phyloP scores from a whole-genome alignment of 164 flowering plant genomes.

The Taxillus chinensis region DNA sequence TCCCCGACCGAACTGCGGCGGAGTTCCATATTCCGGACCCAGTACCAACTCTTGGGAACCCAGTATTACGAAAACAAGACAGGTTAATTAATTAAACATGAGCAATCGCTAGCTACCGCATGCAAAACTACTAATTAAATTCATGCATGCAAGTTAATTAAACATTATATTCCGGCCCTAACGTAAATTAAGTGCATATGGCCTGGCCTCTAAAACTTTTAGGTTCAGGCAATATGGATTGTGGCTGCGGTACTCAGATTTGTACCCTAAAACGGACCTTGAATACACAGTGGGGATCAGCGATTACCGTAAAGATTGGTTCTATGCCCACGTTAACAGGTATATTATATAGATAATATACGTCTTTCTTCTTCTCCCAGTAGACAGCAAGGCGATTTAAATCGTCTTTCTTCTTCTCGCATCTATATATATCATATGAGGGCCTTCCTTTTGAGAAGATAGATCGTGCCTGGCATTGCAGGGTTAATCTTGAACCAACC shows the following conservation, averaged over 20 bases:
- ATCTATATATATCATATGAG: neutral
- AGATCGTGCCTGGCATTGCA: constrained; percentile 1
- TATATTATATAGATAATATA: neutral
- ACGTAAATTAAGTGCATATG: too few species aligned
- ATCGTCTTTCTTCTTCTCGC: neutral
- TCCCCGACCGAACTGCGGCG: too few species aligned
- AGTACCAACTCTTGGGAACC: too few species aligned
- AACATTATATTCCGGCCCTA: too few species aligned
- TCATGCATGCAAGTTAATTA: too few species aligned
- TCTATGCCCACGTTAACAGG: constrained; percentile 1
- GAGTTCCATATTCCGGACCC: too few species aligned
- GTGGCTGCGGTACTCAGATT: neutral
- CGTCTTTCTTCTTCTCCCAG: neutral
- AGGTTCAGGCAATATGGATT: constrained; percentile 2
- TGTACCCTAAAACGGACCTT: neutral
- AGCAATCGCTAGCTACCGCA: too few species aligned
- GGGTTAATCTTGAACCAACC: constrained; percentile 9
- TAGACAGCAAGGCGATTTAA: too few species aligned
- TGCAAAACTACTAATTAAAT: too few species aligned
- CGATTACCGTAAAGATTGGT: constrained; percentile 1
- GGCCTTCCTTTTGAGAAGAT: neutral
- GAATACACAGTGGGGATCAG: neutral
- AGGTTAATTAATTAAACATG: too few species aligned
- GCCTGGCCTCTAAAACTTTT: too few species aligned
- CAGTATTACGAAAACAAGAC: too few species aligned